A percentile compares a stretch with the other conserved stretches of the same genome.
phyloP scores from a whole-genome alignment of 2,329 filamentous ascomycete genomes.

The Ceratocystis smalleyi region DNA sequence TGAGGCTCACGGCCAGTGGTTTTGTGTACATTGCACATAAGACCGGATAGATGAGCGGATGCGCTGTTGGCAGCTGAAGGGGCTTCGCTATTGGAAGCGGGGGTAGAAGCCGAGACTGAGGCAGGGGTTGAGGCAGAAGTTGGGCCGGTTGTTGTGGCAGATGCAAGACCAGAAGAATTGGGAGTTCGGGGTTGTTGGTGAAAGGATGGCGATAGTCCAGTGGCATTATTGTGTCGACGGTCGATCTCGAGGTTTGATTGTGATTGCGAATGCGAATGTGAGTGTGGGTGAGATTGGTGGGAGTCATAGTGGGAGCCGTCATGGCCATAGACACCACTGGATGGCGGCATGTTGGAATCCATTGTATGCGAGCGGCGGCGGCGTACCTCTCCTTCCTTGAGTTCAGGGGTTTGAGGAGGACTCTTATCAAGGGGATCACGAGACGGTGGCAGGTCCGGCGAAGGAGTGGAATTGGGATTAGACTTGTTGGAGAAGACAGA shows the following conservation, averaged over 20 bases:
- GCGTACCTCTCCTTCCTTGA: not conserved
- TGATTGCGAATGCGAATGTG: not conserved
- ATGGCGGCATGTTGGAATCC: slow-evolving; percentile 13
- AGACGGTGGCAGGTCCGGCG: slow-evolving; percentile 17
- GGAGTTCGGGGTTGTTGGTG: slow-evolving; percentile 23
- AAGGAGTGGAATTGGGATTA: slow-evolving; percentile 18
- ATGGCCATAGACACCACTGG: slow-evolving; percentile 13
- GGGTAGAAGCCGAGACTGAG: slow-evolving; percentile 28
- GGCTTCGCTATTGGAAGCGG: slow-evolving; percentile 7
- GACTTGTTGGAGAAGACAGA: not conserved
- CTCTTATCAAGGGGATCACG: not conserved
- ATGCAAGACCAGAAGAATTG: slow-evolving; percentile 9
- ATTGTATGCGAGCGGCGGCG: slow-evolving; percentile 12
- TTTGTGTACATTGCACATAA: slow-evolving; percentile 59
- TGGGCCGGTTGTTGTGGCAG: slow-evolving; percentile 18
- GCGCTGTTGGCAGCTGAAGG: slow-evolving; percentile 31
- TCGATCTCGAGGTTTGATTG: slow-evolving; percentile 28
- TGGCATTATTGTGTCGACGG: slow-evolving; percentile 36
- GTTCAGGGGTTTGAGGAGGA: not conserved
- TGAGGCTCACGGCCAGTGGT: slow-evolving; percentile 87
- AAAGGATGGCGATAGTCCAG: slow-evolving; percentile 40
- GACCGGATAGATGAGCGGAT: slow-evolving; percentile 45
- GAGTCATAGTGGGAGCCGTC: slow-evolving; percentile 14
- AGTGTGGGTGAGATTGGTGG: slow-evolving; percentile 25
- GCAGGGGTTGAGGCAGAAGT: slow-evolving; percentile 41